A percentile compares a stretch with the other conserved stretches of the same genome.
These are phyloP conservation scores for Fraxinus pennsylvanica DNA, from an alignment of 257 asterid species.

Conservation along the genomic window DNA sequence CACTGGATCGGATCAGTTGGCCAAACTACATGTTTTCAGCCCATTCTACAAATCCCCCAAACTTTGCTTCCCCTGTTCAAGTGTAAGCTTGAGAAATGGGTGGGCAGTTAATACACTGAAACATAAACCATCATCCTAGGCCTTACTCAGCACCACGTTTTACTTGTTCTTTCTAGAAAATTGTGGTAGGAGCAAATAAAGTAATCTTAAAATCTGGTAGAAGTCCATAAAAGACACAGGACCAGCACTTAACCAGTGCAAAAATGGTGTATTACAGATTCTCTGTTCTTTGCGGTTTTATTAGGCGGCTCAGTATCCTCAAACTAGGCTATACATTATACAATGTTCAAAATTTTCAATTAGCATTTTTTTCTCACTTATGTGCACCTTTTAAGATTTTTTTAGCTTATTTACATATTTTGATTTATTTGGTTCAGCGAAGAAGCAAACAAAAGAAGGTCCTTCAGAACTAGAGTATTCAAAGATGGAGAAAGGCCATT, in stretches of 20 bases:
- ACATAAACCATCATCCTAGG: background rate
- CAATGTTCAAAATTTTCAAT: background rate
- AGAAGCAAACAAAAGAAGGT: conserved; percentile 63
- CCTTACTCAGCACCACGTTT: background rate
- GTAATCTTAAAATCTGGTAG: conserved; percentile 11
- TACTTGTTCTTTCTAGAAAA: background rate
- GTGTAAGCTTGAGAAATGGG: background rate
- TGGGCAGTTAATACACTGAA: conserved; percentile 12
- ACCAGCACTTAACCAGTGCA: background rate
- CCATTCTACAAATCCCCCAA: background rate
- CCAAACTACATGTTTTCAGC: background rate
- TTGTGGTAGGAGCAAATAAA: background rate
- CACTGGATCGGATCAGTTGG: background rate
- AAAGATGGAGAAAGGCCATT: conserved; percentile 64
- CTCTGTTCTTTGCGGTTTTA: background rate
- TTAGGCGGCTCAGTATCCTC: background rate
- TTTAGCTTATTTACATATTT: conserved; percentile 20
- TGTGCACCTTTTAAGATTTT: background rate
- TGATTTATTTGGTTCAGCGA: conserved; percentile 51
- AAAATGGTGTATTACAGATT: background rate
- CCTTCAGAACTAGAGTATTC: conserved; percentile 47
- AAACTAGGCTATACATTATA: background rate
- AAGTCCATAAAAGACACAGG: background rate
- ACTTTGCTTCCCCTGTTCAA: background rate
- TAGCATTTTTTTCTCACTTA: background rate